These are phyloP conservation scores for Conringia planisiliqua DNA, from an alignment of 345 rosid species.

Conservation along the genomic window DNA sequence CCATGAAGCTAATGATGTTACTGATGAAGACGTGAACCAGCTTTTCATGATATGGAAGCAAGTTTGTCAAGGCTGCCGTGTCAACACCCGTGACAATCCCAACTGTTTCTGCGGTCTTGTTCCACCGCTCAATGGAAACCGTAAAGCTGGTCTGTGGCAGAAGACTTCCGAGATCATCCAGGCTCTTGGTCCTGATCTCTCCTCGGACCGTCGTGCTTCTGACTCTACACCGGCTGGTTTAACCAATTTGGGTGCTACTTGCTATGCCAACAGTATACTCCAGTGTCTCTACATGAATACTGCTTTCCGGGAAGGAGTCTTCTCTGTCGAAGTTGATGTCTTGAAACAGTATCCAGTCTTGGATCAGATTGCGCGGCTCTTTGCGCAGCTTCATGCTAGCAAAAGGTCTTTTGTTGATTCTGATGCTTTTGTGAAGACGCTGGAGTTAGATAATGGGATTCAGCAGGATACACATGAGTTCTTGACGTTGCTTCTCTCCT, in stretches of 20 bases:
- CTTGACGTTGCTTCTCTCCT: conserved; percentile 81
- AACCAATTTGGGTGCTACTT: conserved; percentile 91
- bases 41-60: conserved; percentile 74
- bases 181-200: conserved; percentile 69
- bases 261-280: conserved; percentile 97
- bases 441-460: conserved; percentile 90
- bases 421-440: conserved; percentile 85
- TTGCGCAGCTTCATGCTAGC: conserved; percentile 81
- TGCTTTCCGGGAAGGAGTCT: conserved; percentile 73
- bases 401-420: conserved; percentile 82
- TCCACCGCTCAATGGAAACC: conserved; percentile 79
- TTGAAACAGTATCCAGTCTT: conserved; percentile 72
- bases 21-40: conserved; percentile 59
- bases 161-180: conserved; percentile 65
- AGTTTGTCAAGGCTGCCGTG: conserved; percentile 90
- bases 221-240: conserved; percentile 82
- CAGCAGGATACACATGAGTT: conserved; percentile 99
- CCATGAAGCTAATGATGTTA: conserved; percentile 56
- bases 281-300: conserved; percentile 89
- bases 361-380: conserved; percentile 83
- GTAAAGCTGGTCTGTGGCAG: conserved; percentile 93
- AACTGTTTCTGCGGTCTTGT: conserved; percentile 88
- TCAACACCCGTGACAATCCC: conserved; percentile 87
- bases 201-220: conserved; percentile 60
- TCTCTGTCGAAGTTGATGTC: conserved; percentile 73